Base-by-base conservation (phyloP, 2,329 filamentous ascomycete genomes). In the Rutstroemia sp. region DNA sequence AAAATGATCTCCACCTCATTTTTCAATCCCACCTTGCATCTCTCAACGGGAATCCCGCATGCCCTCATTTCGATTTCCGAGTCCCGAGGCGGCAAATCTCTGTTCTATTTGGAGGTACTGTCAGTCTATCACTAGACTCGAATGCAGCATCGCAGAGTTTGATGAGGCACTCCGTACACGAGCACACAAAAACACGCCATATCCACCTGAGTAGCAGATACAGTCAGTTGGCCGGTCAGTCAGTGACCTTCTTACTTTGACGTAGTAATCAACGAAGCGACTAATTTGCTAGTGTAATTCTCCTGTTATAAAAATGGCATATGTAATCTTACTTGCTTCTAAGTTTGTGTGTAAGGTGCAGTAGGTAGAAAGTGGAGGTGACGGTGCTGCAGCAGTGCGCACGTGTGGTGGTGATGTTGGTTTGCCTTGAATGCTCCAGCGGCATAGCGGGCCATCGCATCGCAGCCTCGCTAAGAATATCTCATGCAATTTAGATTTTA, bases 291-390 rank as follows among this genome's bases (percentile, higher is more conserved):
- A 16, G 46, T 39, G 53, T 38, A 21, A 51, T 51, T 21, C 17
- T 36, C 3, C 7, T 30, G 19, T 45, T 38, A 19, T 51, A 56
- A 51, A 51, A 51, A 56, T 45, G 53, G 39, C 51, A 56, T 51
- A n/a, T 47, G 47, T 39, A 56, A 56, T 56, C 30, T 56, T 56
- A 51, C 25, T 25, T 34, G 40, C 30, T 46, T 46, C 30, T 12
- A 34, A 34, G 30, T 34, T 34, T 34, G 30, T 34, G 30, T 34
- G 10, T 14, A 34, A 34, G 30, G 30, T 34, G 30, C 30, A 34
- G 30, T 34, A 34, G 30, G 30, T 34, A 34, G 30, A 34, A 34
- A 34, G 30, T 34, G 30, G 30, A 34, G 30, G 30, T 34, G 30
- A 10, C 9, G 12, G 30, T 34, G 30, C 30, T 12, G 30, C 30